Evolutionary conservation across 1,284 basidiomycete genomes (phyloP), one percentile per base, ranked within the genome.

Genomic region (Sporisorium reilianum): DNA sequence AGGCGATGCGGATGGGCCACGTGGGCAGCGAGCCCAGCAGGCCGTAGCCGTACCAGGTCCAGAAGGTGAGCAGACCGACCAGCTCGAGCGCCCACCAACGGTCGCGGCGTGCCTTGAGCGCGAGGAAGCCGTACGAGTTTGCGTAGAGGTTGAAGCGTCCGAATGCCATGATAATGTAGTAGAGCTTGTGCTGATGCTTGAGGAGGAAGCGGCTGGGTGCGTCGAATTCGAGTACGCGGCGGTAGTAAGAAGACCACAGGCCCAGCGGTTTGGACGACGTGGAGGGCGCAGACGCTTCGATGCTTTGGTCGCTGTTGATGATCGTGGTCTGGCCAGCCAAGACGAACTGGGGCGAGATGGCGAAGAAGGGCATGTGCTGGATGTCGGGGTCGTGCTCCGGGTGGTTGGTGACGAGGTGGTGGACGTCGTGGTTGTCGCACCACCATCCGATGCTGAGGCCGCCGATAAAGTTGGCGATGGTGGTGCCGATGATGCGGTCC

Each of bases 371-470:
- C 51, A 99, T 88, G 85, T 99, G 95, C 86, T 96, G 91, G 72
- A 95, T 95, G 82, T 95, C 95, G 10, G 84, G 84, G 84, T 89
- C 95, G 90, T 99, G 97, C 64, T 96, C 92, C 4, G 95, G 95
- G 81, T 98, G 95, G 82, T 99, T 99, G 34, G 96, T 93, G 61
- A 98, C 94, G 55, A 98, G 88, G 87, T 99, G 96, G 87, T 99
- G 96, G 53, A 97, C 90, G 80, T 99, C 97, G 85, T 99, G 96
- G 84, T 97, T 98, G 85, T 97, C 90, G 63, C 95, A 94, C 96
- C 96, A 99, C 97, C 96, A 99, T 41, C 94, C 92, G 38, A 97
- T 89, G 83, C 94, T 96, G 56, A 99, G 87, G 2, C 96, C 96
- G 22, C 96, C 95, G 55, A 96, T 87, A 80, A 92, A 94, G 85